Evolutionary conservation across 108 stramenopile species (phyloP).

Genomic region (Cylindrotheca fusiformis): DNA sequence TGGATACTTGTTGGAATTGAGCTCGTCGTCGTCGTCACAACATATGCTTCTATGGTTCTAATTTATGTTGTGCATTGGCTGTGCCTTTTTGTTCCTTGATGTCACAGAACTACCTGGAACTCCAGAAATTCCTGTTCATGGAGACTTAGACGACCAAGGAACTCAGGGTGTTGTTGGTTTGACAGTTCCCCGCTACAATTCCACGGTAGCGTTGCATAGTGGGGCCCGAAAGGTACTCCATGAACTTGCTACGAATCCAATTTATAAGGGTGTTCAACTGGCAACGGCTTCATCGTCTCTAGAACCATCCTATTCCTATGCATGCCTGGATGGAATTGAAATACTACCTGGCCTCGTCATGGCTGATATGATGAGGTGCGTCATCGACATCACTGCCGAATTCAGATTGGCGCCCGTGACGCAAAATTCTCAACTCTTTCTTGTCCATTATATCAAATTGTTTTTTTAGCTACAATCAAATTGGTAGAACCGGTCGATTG

Average conservation of each 20-base stretch:
- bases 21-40: no score
- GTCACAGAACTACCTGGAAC: slow-evolving; percentile 34
- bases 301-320: slow-evolving; percentile 57
- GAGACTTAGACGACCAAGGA: slow-evolving; percentile 35
- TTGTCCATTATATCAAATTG: not conserved
- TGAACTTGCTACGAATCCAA: slow-evolving; percentile 50
- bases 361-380: slow-evolving; percentile 42
- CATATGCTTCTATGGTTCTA: no score
- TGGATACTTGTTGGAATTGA: no score
- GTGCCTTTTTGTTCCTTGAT: no score
- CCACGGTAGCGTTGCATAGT: slow-evolving; percentile 40
- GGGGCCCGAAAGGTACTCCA: slow-evolving; percentile 43
- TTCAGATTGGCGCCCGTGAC: no score
- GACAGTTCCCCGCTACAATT: slow-evolving; percentile 11
- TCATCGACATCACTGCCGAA: no score
- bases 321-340: slow-evolving; percentile 54
- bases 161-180: slow-evolving; percentile 39
- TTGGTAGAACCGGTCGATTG: slow-evolving; percentile 55
- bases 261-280: slow-evolving; percentile 34
- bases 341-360: slow-evolving; percentile 48
- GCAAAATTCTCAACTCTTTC: no score
- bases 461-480: slow-evolving; percentile 31
- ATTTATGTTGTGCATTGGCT: no score
- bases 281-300: slow-evolving; percentile 58
- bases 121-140: slow-evolving; percentile 55